Conservation (phyloP, 768 basidiomycete species). For the Amanita molliuscula region DNA sequence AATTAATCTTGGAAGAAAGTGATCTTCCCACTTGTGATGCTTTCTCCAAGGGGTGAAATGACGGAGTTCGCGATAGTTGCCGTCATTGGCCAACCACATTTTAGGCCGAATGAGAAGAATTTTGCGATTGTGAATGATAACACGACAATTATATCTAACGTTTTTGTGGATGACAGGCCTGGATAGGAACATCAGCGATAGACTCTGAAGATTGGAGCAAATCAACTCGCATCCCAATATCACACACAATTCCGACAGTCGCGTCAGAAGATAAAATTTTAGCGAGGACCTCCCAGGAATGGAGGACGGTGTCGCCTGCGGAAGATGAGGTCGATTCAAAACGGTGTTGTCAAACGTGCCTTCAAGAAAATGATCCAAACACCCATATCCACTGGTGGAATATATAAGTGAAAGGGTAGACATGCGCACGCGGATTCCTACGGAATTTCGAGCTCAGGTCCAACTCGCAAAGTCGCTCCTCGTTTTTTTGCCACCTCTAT, state of each 20-base stretch:
- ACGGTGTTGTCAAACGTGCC: slow-evolving; percentile 31
- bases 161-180: slow-evolving; percentile 99
- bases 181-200: background rate
- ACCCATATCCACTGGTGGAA: slow-evolving; percentile 78
- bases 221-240: slow-evolving; percentile 81
- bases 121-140: slow-evolving; percentile 77
- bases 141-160: slow-evolving; percentile 93
- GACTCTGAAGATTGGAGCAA: too few species aligned
- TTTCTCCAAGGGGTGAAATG: slow-evolving; percentile 96
- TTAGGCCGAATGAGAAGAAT: slow-evolving; percentile 95
- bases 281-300: slow-evolving; percentile 97
- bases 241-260: slow-evolving; percentile 81
- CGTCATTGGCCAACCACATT: slow-evolving; percentile 99
- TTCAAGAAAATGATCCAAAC: slow-evolving; percentile 95
- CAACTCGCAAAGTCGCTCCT: slow-evolving; percentile 87
- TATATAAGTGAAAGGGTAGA: background rate
- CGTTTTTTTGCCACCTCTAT: slow-evolving; percentile 81
- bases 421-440: slow-evolving; percentile 19
- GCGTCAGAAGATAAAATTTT: slow-evolving; percentile 77
- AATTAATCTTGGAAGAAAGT: slow-evolving; percentile 85
- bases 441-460: slow-evolving; percentile 96
- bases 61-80: slow-evolving; percentile 85
- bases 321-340: slow-evolving; percentile 1
- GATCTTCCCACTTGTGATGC: slow-evolving; percentile 83
- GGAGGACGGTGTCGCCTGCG: slow-evolving; percentile 87